A percentile compares a stretch with the other conserved stretches of the same genome.
Evolutionary conservation across 257 asterid genomes (phyloP).

Genomic region (Mitragyna speciosa): DNA sequence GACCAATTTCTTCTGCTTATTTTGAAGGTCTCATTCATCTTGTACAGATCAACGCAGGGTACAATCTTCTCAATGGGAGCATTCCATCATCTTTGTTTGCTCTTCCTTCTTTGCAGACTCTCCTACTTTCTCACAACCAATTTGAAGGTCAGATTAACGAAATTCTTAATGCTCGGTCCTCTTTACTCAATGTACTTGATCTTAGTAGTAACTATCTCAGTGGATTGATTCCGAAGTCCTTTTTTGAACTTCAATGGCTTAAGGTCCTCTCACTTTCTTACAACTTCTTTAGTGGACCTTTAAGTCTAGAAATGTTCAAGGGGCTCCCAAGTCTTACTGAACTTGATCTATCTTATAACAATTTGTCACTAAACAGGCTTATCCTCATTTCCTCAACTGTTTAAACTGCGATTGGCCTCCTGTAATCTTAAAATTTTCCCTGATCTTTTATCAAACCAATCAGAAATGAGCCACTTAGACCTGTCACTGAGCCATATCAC

Average conservation of each 20-base stretch:
- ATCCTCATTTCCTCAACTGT: constrained; percentile 12
- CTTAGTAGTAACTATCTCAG: constrained; percentile 20
- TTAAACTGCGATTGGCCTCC: constrained; percentile 19
- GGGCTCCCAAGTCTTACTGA: constrained; percentile 6
- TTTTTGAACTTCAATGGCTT: constrained; percentile 24
- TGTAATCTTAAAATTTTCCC: constrained; percentile 36
- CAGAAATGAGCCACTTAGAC: constrained; percentile 21
- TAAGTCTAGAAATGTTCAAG: constrained; percentile 20
- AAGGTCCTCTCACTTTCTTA: constrained; percentile 20
- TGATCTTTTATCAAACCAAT: constrained; percentile 16
- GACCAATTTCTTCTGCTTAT: constrained; percentile 20
- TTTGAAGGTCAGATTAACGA: constrained; percentile 18
- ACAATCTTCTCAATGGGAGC: constrained; percentile 13
- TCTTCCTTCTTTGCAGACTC: constrained; percentile 5
- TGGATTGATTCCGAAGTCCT: constrained; percentile 19
- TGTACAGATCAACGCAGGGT: not conserved
- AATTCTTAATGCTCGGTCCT: constrained; percentile 6
- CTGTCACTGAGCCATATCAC: constrained; percentile 34
- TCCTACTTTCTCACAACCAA: constrained; percentile 12
- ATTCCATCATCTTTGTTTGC: constrained; percentile 26
- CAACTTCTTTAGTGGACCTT: constrained; percentile 28
- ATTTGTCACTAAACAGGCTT: constrained; percentile 25
- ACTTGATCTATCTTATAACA: constrained; percentile 36
- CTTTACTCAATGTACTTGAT: constrained; percentile 16
- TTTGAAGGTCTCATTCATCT: constrained; percentile 17